Base-by-base conservation (phyloP, 2,329 filamentous ascomycete species). In the Sordariomycetes sp. region DNA sequence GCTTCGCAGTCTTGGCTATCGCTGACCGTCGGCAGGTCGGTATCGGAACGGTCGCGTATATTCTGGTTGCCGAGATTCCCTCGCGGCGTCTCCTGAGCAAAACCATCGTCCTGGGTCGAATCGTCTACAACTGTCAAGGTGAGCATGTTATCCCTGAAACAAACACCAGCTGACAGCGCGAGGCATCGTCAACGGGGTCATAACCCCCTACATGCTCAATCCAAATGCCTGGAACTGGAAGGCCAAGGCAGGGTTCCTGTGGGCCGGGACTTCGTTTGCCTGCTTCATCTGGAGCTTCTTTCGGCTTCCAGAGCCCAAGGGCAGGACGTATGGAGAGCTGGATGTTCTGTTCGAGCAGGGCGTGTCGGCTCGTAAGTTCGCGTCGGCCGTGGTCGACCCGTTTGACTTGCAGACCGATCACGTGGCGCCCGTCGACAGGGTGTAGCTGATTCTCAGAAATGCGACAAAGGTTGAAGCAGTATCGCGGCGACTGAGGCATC, bases 1-100 rank as follows among this genome's bases (percentile, higher is more conserved):
- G 77, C 73, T 3, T 77, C 77, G 30, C 70, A 71, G 26, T 79
- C 76, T 8, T 82, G 70, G 68, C n/a, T n/a, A n/a, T n/a, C n/a
- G n/a, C n/a, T n/a, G n/a, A n/a, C n/a, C n/a, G n/a, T n/a, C n/a
- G n/a, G n/a, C n/a, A n/a, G n/a, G n/a, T n/a, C n/a, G n/a, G n/a
- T n/a, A n/a, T n/a, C n/a, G n/a, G n/a, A n/a, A n/a, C n/a, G n/a
- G n/a, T n/a, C n/a, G n/a, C n/a, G n/a, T n/a, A n/a, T n/a, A 70
- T 75, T 55, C 75, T 81, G 43, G 81, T 82, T 30, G 75, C 70
- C 44, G 77, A 82, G 54, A 81, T 77, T 3, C 78, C 77, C 0
- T 59, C 77, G 33, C 68, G 81, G 35, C 75, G 77, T 40, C 75
- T 82, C 20, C 54, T 77, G 31, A 71, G 77, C 30, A 57, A 81